Conservation (phyloP, 306 rosid species). For the Erythrophleum fordii region DNA sequence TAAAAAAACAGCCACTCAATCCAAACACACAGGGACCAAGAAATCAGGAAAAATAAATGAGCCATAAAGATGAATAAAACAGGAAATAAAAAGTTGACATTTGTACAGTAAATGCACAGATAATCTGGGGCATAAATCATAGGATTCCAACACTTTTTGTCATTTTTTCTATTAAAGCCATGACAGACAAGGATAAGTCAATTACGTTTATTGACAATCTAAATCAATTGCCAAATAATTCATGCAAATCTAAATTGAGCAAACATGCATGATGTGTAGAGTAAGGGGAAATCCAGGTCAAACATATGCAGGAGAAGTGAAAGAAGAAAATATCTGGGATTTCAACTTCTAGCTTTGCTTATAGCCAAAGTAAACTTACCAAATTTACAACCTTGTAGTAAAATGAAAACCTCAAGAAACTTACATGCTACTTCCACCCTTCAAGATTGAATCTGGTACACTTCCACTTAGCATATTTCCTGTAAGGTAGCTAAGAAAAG, state of each 20-base stretch:
- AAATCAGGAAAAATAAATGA: too few relatives aligned
- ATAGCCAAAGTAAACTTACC: not conserved
- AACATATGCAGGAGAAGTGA: not conserved
- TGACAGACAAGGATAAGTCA: not conserved
- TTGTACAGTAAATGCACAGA: too few relatives aligned
- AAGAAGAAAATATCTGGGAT: not conserved
- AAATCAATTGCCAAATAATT: not conserved
- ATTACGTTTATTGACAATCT: not conserved
- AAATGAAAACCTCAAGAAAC: constrained; percentile 40
- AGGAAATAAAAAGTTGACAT: too few relatives aligned
- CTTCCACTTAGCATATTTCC: constrained; percentile 69
- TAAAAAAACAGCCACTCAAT: too few relatives aligned
- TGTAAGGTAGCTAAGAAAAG: constrained; percentile 66
- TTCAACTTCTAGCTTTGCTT: not conserved
- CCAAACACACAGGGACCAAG: too few relatives aligned
- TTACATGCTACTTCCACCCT: constrained; percentile 71
- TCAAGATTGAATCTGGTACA: constrained; percentile 61
- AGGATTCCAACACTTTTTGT: too few relatives aligned
- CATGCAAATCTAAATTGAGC: not conserved
- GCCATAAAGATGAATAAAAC: too few relatives aligned
- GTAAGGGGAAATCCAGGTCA: not conserved
- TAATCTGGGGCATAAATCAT: too few relatives aligned
- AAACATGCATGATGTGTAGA: not conserved
- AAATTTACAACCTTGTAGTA: not conserved
- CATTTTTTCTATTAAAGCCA: not conserved